Percentiles rank a stretch among this genome's conserved stretches.
Conservation (phyloP, 2,329 filamentous ascomycete genomes). For the Fusarium sp. region DNA sequence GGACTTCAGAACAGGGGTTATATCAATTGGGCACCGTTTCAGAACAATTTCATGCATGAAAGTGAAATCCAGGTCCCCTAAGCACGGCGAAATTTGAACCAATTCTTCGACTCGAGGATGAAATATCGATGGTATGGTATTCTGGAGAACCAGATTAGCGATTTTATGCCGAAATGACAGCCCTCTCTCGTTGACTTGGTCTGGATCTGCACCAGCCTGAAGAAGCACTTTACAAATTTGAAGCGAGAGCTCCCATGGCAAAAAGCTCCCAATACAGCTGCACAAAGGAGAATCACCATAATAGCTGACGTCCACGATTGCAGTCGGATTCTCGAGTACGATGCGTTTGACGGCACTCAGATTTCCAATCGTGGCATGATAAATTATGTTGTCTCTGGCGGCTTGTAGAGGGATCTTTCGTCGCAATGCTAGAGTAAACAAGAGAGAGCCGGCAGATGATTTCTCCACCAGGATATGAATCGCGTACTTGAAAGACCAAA, state of each 20-base stretch:
- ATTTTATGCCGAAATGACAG: background rate
- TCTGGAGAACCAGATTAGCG: accelerated
- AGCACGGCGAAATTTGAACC: background rate
- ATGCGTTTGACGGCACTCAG: background rate
- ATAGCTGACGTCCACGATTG: background rate
- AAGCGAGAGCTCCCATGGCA: background rate
- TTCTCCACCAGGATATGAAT: background rate
- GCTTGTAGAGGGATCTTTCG: background rate
- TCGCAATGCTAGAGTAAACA: background rate
- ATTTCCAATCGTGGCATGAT: accelerated
- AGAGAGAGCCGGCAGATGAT: background rate
- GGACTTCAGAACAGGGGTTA: background rate
- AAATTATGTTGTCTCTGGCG: background rate
- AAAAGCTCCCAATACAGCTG: accelerated
- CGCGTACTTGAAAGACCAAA: background rate
- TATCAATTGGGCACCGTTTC: background rate
- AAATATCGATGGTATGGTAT: background rate
- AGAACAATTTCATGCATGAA: background rate
- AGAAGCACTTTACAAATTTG: background rate
- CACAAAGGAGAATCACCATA: background rate
- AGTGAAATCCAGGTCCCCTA: background rate
- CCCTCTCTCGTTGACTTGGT: background rate
- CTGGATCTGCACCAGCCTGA: background rate
- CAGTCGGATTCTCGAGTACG: background rate
- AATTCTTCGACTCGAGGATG: accelerated